These are phyloP conservation scores for Paspalum vaginatum DNA, from an alignment of 176 grass and related monocot genomes.

Conservation along the genomic window DNA sequence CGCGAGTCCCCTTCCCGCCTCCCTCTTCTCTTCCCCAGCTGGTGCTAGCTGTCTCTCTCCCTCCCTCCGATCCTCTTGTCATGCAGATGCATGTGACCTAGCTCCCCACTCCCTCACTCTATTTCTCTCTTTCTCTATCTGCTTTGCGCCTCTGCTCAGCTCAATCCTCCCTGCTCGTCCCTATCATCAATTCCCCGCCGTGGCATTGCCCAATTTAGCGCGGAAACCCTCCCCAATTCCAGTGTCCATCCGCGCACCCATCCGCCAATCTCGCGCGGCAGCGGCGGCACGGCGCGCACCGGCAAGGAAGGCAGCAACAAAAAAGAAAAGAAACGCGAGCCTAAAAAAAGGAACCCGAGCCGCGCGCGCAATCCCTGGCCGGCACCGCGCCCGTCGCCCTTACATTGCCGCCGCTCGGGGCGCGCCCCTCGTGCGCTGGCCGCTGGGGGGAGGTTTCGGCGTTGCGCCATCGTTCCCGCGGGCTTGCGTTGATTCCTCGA, in stretches of 20 bases:
- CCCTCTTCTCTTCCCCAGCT: conserved; percentile 47
- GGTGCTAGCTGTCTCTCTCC: conserved; percentile 72
- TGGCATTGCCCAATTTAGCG: conserved; percentile 49
- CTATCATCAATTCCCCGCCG: conserved; percentile 26
- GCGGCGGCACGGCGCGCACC: conserved; percentile 34
- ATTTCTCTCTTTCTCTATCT: no score
- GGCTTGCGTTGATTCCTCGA: conserved; percentile 41
- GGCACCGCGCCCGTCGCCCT: not conserved
- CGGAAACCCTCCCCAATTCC: no score
- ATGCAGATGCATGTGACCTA: conserved; percentile 80
- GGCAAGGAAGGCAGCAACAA: not conserved
- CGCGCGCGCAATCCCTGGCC: conserved; percentile 26
- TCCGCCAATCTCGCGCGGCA: not conserved
- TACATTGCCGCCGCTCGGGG: conserved; percentile 36
- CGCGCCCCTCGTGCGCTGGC: not conserved
- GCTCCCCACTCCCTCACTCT: not conserved
- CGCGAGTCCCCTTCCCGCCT: not conserved
- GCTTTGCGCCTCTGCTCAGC: no score
- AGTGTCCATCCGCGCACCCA: no score
- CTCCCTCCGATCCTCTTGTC: not conserved
- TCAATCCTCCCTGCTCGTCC: not conserved
- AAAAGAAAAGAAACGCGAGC: conserved; percentile 19
- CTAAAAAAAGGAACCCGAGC: conserved; percentile 14
- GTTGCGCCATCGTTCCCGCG: conserved; percentile 53
- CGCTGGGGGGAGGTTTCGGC: conserved; percentile 29